Evolutionary conservation across 371 early-diverging fungal species (phyloP).

Genomic region (Zancudomyces culisetae): DNA sequence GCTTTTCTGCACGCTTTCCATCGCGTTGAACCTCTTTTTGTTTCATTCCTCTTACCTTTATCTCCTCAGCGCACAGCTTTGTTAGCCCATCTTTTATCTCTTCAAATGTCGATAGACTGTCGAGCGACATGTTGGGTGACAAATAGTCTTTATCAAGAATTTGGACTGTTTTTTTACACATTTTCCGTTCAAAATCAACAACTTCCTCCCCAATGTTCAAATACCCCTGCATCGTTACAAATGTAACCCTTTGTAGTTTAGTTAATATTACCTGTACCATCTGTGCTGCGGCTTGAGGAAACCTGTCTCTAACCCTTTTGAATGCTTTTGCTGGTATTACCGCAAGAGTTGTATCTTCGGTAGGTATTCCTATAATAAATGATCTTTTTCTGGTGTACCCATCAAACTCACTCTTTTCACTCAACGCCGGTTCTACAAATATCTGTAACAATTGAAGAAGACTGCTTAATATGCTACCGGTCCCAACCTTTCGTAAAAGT

Average conservation of each 20-base stretch:
- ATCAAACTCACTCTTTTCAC: no score
- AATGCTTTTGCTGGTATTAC: slow-evolving; percentile 92
- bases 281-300: slow-evolving; percentile 85
- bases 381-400: slow-evolving; percentile 15
- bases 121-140: neutral
- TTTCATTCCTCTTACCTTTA: neutral
- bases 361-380: slow-evolving; percentile 66
- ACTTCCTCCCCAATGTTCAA: slow-evolving; percentile 78
- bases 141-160: slow-evolving; percentile 29
- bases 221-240: slow-evolving; percentile 77
- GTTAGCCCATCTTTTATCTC: neutral
- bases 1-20: neutral
- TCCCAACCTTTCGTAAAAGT: slow-evolving; percentile 62
- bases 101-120: neutral
- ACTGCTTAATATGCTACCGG: slow-evolving; percentile 82
- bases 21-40: neutral
- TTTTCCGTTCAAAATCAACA: slow-evolving; percentile 51
- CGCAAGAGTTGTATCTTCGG: slow-evolving; percentile 73
- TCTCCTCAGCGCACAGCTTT: neutral
- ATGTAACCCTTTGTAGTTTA: slow-evolving; percentile 85
- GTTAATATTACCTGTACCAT: slow-evolving; percentile 90
- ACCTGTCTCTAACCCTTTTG: slow-evolving; percentile 63
- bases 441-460: slow-evolving; percentile 81
- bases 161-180: slow-evolving; percentile 48
- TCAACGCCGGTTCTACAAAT: slow-evolving; percentile 38